Conservation (phyloP, 805 yeast genomes). For the Wickerhamiella azyma region DNA sequence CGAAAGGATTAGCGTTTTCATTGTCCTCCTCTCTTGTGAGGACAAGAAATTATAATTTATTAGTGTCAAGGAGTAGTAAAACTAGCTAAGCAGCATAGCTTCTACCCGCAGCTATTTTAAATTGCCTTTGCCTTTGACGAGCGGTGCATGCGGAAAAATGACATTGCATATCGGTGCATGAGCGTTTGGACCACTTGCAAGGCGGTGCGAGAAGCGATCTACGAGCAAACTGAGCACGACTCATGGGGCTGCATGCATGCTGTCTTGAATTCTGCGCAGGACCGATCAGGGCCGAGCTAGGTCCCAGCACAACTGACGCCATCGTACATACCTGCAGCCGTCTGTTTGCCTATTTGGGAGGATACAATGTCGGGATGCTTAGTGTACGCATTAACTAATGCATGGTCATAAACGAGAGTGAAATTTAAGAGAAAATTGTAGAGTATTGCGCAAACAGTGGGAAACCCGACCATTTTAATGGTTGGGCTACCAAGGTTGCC, state of each 20-base stretch:
- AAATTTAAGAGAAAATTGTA: too few relatives aligned
- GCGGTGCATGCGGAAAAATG: not conserved
- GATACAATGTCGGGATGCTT: slow-evolving; percentile 6
- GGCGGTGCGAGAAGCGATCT: not conserved
- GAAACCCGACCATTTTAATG: not conserved
- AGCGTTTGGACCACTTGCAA: not conserved
- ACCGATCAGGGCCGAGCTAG: not conserved
- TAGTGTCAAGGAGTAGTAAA: not conserved
- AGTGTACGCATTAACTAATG: not conserved
- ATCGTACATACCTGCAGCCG: slow-evolving; percentile 6
- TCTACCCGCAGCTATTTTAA: not conserved
- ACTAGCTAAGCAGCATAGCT: too few relatives aligned
- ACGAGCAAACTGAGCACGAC: too few relatives aligned
- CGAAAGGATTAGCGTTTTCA: not conserved
- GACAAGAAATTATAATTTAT: not conserved
- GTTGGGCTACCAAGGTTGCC: not conserved
- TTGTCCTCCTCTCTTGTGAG: not conserved
- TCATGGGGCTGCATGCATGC: too few relatives aligned
- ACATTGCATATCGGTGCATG: not conserved
- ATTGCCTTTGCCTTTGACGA: not conserved
- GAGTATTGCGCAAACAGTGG: too few relatives aligned
- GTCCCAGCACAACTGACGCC: not conserved
- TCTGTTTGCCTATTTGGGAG: slow-evolving; percentile 6
- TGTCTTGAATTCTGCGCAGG: not conserved
- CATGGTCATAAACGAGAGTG: not conserved